Conservation (phyloP, 768 basidiomycete species). For the Omphalotus guepiniiformis region DNA sequence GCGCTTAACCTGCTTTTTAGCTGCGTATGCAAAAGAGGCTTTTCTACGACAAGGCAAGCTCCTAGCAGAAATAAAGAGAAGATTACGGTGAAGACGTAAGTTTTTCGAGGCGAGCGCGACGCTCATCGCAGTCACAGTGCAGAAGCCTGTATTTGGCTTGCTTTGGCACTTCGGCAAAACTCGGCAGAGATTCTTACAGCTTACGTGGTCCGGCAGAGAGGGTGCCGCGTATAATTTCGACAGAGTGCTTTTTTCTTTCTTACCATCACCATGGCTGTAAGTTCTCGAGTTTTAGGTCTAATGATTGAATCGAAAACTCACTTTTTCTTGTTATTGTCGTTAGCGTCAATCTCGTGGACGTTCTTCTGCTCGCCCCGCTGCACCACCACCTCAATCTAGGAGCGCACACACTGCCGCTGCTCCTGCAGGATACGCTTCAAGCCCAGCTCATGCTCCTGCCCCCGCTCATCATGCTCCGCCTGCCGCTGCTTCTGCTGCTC, state of each 20-base stretch:
- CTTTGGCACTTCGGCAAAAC: too few species aligned
- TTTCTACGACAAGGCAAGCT: too few species aligned
- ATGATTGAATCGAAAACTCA: background rate
- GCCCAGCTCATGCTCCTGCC: conserved; percentile 38
- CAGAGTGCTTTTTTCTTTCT: conserved; percentile 1
- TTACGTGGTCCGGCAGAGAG: too few species aligned
- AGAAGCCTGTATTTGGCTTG: too few species aligned
- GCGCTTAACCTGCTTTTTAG: too few species aligned
- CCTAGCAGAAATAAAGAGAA: too few species aligned
- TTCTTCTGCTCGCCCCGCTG: conserved; percentile 47
- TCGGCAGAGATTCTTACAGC: too few species aligned
- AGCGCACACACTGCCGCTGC: conserved; percentile 49
- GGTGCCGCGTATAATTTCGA: too few species aligned
- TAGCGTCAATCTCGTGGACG: conserved; percentile 80
- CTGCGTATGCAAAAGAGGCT: too few species aligned
- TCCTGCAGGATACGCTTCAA: conserved; percentile 29
- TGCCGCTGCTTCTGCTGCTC: conserved; percentile 34
- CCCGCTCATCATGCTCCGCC: conserved; percentile 40
- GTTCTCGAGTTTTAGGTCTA: conserved; percentile 17
- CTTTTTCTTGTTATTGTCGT: background rate
- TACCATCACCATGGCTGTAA: conserved; percentile 43
- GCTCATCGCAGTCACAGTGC: too few species aligned
- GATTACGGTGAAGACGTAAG: too few species aligned
- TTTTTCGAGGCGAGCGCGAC: too few species aligned
- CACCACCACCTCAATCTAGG: conserved; percentile 43